phyloP scores from a whole-genome alignment of 768 basidiomycete species.

The Coprinopsis sp. region DNA sequence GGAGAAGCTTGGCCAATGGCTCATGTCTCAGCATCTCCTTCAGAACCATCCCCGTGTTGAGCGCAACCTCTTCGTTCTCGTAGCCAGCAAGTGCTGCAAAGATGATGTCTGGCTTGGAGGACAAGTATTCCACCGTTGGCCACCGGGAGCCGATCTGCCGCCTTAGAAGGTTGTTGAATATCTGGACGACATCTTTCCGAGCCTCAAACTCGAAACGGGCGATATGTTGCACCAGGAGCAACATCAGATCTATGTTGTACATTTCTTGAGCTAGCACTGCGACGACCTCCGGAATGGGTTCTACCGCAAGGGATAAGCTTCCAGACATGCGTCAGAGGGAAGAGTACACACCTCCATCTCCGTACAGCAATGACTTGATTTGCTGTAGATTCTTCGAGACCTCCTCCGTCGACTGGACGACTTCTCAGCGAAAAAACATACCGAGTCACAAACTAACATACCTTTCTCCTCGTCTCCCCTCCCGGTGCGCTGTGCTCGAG shows the following conservation, averaged over 20 bases:
- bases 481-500: constrained; percentile 73
- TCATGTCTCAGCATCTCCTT: constrained; percentile 97
- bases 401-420: constrained; percentile 75
- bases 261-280: constrained; percentile 96
- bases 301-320: constrained; percentile 29
- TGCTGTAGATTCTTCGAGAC: constrained; percentile 86
- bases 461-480: constrained; percentile 76
- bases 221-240: constrained; percentile 75
- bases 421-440: constrained; percentile 4
- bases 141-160: constrained; percentile 90
- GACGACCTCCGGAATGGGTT: constrained; percentile 83
- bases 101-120: constrained; percentile 62
- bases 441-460: constrained; percentile 26
- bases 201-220: constrained; percentile 93
- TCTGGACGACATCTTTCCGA: constrained; percentile 79
- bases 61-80: constrained; percentile 90
- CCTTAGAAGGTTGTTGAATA: constrained; percentile 83
- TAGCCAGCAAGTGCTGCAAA: constrained; percentile 90
- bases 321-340: constrained; percentile 2
- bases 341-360: constrained; percentile 70
- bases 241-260: constrained; percentile 84
- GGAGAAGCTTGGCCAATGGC: constrained; percentile 79
- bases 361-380: constrained; percentile 82
- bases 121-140: constrained; percentile 96
- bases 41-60: constrained; percentile 97